These are phyloP conservation scores for Hymenoscyphus occultus DNA, from an alignment of 2,329 filamentous ascomycete genomes.

Conservation along the genomic window DNA sequence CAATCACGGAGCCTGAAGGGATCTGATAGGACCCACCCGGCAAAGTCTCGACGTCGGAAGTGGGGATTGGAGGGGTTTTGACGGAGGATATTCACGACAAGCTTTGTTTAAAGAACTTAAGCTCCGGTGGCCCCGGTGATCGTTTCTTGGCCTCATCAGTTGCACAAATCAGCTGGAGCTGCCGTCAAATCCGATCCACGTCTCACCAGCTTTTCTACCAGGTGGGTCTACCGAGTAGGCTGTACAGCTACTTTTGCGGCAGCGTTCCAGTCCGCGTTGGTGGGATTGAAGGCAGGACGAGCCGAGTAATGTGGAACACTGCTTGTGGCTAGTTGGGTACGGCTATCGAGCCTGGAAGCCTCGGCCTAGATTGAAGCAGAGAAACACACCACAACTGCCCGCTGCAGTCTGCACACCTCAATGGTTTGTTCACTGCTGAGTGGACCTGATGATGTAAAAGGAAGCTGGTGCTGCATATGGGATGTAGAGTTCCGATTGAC, in stretches of 20 bases:
- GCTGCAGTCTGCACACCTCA: too few relatives aligned
- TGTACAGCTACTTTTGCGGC: not conserved
- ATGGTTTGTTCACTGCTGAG: not conserved
- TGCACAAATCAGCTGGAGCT: not conserved
- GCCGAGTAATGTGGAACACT: not conserved
- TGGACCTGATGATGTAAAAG: not conserved
- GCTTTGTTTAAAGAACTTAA: slow-evolving; percentile 1
- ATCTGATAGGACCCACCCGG: not conserved
- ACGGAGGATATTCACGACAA: not conserved
- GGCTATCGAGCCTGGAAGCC: too few relatives aligned
- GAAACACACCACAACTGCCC: too few relatives aligned
- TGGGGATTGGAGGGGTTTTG: not conserved
- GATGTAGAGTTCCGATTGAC: not conserved
- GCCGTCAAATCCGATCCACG: not conserved
- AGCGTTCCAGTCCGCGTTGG: not conserved
- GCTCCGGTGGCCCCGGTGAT: slow-evolving; percentile 2
- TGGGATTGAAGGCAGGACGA: not conserved
- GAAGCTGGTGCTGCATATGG: not conserved
- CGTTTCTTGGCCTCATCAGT: not conserved
- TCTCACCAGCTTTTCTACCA: not conserved
- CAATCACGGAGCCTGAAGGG: not conserved
- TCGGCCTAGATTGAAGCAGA: too few relatives aligned
- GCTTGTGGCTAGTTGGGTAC: too few relatives aligned
- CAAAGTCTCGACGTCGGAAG: not conserved
- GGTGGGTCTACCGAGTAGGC: too few relatives aligned